phyloP scores from a whole-genome alignment of 768 basidiomycete species.

The Rhodotorula paludigena region DNA sequence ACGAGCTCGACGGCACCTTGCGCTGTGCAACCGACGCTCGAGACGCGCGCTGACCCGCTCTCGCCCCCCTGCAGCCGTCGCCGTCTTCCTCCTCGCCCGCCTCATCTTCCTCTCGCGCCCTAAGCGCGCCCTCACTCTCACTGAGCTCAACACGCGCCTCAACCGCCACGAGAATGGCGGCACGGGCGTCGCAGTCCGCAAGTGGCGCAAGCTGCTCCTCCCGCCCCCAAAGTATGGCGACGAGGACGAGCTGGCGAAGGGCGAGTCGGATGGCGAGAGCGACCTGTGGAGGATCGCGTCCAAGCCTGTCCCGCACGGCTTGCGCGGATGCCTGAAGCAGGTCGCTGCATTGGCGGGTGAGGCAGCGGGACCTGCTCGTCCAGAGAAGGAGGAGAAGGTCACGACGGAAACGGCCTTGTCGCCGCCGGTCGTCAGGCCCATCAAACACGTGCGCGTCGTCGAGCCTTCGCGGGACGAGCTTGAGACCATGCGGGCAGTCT shows the following conservation, averaged over 20 bases:
- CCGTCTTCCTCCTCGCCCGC: not conserved
- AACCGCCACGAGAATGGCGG: constrained; percentile 33
- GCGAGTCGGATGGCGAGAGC: not conserved
- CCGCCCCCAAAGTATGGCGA: not conserved
- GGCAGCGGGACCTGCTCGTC: not conserved
- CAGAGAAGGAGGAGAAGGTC: constrained; percentile 3
- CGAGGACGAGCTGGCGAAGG: constrained; percentile 5
- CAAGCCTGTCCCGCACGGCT: constrained; percentile 2
- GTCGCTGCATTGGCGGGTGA: not conserved
- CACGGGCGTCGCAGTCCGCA: constrained; percentile 9
- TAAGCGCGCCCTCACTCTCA: constrained; percentile 12
- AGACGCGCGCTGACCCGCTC: not conserved
- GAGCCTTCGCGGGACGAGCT: constrained; percentile 24
- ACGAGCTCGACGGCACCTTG: too few relatives aligned
- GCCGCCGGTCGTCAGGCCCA: too few relatives aligned
- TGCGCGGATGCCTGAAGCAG: constrained; percentile 12
- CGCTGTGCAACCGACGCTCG: too few relatives aligned
- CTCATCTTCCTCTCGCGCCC: constrained; percentile 8
- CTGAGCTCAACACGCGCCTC: constrained; percentile 22
- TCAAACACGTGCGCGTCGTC: constrained; percentile 13
- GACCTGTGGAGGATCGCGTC: not conserved
- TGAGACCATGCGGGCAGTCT: constrained; percentile 4
- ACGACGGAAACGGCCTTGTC: too few relatives aligned
- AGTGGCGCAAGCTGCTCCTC: constrained; percentile 6
- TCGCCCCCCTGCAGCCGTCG: not conserved